Base-by-base conservation (phyloP, 2,329 filamentous ascomycete species). In the Colletotrichum scovillei region DNA sequence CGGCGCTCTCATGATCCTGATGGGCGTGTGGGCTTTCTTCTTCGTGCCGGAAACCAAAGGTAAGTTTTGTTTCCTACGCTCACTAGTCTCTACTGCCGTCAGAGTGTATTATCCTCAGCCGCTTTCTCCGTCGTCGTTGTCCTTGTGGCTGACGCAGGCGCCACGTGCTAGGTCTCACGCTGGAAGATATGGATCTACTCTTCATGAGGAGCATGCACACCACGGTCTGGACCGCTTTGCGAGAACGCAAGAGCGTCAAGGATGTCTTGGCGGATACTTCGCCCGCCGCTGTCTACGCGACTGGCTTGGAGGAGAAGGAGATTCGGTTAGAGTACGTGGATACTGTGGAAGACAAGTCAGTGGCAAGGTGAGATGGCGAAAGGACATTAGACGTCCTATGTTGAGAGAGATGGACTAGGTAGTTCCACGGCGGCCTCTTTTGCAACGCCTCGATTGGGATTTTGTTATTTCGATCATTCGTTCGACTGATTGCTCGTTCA, bases 171-270 rank as follows among this genome's bases (percentile, higher is more conserved):
- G 77, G 79, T 46, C 79, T 87, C 9, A 83, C 84, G 3, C 80
- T 88, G 5, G 87, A 88, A 73, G 82, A 82, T 22, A 86, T 87
- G 81, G 86, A 88, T 30, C 67, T 75, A 8, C 73, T 81, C 1
- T 80, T 80, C 11, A 59, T 76, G 26, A 75, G 75, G 19, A 77
- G 78, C 7, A 79, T 78, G 12, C 78, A 77, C 62, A 77, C 77
- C 62, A 79, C 78, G 3, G 79, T 80, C 22, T 79, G 77, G 79
- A 57, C 72, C 19, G 69, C 69, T 24, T 60, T 76, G 32, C 69
- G 69, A 4, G 57, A 65, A 26, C 30, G 59, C 35, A 59, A 63
- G 62, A 63, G 62, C 28, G 46, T 24, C 46, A 53, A 38, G 28
- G 11, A 63, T 14, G 62, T 26, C 62, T 55, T 63, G 46, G 62